phyloP scores from a whole-genome alignment of 352 stramenopile species.

The Hyaloperonospora arabidopsidis region DNA sequence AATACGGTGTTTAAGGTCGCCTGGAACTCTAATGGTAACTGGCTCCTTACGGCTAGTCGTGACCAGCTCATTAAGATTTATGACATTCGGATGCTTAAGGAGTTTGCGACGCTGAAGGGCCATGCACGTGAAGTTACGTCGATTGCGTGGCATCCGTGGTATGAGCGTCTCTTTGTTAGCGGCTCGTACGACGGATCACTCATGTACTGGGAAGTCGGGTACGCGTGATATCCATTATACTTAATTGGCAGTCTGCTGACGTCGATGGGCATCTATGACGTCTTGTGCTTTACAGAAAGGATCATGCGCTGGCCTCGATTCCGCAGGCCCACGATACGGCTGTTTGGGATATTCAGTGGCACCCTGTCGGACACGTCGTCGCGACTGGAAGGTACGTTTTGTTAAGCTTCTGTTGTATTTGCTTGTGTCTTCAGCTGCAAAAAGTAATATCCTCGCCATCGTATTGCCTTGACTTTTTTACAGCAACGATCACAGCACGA shows the following conservation, averaged over 20 bases:
- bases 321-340: constrained; percentile 93
- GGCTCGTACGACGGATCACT: constrained; percentile 96
- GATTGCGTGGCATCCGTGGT: constrained; percentile 94
- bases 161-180: constrained; percentile 93
- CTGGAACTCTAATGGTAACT: constrained; percentile 98
- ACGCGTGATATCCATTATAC: constrained; percentile 20
- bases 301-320: constrained; percentile 77
- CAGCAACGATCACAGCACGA: constrained; percentile 94
- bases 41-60: constrained; percentile 92
- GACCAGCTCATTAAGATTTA: constrained; percentile 98
- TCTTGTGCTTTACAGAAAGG: constrained; percentile 44
- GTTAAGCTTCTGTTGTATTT: background rate
- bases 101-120: constrained; percentile 91
- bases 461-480: background rate
- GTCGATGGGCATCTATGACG: no score
- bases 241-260: no score
- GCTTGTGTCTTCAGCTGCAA: no score
- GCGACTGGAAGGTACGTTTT: constrained; percentile 85
- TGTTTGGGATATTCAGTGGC: constrained; percentile 97
- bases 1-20: constrained; percentile 96
- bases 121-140: constrained; percentile 95
- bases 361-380: constrained; percentile 93
- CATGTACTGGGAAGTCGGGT: constrained; percentile 96
- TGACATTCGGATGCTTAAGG: constrained; percentile 96
- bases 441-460: constrained; percentile 5